Evolutionary conservation across 768 basidiomycete genomes (phyloP), one percentile per base, ranked within the genome.

Genomic region (Leccinum incarnatum): DNA sequence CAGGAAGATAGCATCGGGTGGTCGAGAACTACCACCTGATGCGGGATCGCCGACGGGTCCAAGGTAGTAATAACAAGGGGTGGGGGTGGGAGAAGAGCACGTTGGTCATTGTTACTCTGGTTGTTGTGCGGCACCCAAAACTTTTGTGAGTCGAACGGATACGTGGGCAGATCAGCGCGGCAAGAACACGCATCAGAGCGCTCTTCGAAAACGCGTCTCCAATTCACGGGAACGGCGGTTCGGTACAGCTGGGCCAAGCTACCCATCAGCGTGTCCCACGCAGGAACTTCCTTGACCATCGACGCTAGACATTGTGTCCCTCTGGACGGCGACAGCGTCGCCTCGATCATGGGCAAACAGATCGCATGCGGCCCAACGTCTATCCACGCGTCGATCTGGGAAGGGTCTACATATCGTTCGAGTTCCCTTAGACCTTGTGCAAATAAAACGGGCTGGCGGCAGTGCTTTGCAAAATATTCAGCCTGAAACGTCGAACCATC

Each of bases 281-380:
- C 66, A 29, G 78, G 69, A 2, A 77, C 70, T 4, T 75, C 70
- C 65, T 76, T 83, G 36, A 78, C 72, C 50, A 89, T 69, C 1
- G 87, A 84, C 0, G 77, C 72, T 32, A 91, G 72, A 10, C 83
- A 70, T 4, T 80, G 40, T 0, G 67, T 61, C 15, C 73, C 64
- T 55, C 75, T 76, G 10, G 76, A 73, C 3, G 52, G 52, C 25
- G 58, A 42, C 40, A 72, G 25, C 15, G 58, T 60, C 32, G 62
- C n/a, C 66, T 77, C 79, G 9, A 91, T 65, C 80, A 88, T 81
- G 0, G 86, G 80, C 3, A 88, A 73, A 14, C 79, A 78, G 4
- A 78, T 77, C 0, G 82, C 73, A 60, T 88, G 85, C 11, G 88
- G 86, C 2, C 88, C 84, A 46, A 89, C 78, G 69, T 91, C 89